phyloP scores from a whole-genome alignment of 2,329 filamentous ascomycete species.

The Chaetomium sp. region DNA sequence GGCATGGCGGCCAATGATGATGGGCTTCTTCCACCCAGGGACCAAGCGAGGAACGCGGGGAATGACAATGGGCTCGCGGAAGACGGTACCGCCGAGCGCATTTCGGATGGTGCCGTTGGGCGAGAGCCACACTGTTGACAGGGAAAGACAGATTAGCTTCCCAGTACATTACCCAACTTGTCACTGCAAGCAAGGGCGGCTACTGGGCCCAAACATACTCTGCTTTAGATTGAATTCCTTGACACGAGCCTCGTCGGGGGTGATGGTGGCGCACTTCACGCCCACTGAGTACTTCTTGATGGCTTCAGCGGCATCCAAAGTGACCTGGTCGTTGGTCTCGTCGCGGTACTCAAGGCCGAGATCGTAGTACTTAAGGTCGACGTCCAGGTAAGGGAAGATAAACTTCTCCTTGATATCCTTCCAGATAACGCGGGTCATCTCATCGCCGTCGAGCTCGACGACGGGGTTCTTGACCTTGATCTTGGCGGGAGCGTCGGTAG shows the following conservation, averaged over 20 bases:
- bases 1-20: conserved; percentile 97
- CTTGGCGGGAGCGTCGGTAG: conserved; percentile 62
- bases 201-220: conserved; percentile 59
- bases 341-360: conserved; percentile 92
- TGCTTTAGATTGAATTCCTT: conserved; percentile 99
- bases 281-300: conserved; percentile 99
- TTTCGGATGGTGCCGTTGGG: conserved; percentile 89
- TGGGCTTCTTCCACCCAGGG: conserved; percentile 97
- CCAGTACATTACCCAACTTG: background rate
- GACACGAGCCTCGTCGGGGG: conserved; percentile 92
- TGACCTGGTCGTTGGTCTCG: conserved; percentile 95
- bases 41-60: conserved; percentile 89
- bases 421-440: conserved; percentile 99
- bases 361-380: conserved; percentile 98
- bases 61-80: conserved; percentile 98
- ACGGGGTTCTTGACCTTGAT: conserved; percentile 99
- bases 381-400: conserved; percentile 92
- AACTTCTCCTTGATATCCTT: conserved; percentile 99
- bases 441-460: conserved; percentile 91
- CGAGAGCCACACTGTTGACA: conserved; percentile 82
- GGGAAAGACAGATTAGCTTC: conserved; percentile 17
- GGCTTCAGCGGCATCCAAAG: conserved; percentile 89
- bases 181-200: background rate
- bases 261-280: conserved; percentile 99
- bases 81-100: conserved; percentile 86